Evolutionary conservation across 495 filamentous ascomycete genomes (phyloP).

Genomic region (Daldinia concentrica): DNA sequence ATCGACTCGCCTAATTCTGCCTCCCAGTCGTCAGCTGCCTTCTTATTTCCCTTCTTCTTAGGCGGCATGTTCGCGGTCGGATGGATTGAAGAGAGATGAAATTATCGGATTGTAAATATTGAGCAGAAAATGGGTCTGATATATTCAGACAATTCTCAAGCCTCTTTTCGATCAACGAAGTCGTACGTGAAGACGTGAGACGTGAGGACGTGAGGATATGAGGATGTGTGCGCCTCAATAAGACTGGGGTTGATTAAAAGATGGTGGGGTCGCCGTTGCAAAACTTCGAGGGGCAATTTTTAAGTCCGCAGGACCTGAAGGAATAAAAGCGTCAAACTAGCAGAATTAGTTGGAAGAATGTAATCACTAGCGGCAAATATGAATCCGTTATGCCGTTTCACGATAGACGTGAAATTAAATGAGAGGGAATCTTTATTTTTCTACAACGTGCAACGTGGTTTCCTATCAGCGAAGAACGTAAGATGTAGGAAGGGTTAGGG

Average conservation of each 20-base stretch:
- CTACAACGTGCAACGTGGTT: background rate
- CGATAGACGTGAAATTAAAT: background rate
- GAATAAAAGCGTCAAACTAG: conserved; percentile 4
- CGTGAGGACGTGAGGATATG: background rate
- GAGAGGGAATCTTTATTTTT: conserved; percentile 1
- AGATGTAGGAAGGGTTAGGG: conserved; percentile 37
- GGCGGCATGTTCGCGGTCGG: conserved; percentile 73
- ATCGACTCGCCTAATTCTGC: conserved; percentile 87
- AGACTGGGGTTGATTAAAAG: background rate
- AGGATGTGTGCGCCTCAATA: background rate
- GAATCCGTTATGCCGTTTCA: background rate
- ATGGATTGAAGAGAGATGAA: background rate
- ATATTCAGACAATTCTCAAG: background rate
- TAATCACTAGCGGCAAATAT: background rate
- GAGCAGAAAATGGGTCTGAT: background rate
- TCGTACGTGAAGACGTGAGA: background rate
- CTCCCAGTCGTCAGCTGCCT: conserved; percentile 93
- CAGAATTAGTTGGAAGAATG: conserved; percentile 15
- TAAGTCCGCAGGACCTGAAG: conserved; percentile 1
- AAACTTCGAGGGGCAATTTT: conserved; percentile 23
- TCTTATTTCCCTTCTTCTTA: conserved; percentile 93
- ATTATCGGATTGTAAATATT: background rate
- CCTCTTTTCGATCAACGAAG: background rate
- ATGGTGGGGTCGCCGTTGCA: conserved; percentile 27
- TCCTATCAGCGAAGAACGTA: background rate